Evolutionary conservation across 2,329 filamentous ascomycete species (phyloP).

Genomic region (Sphaerostilbella broomeana): DNA sequence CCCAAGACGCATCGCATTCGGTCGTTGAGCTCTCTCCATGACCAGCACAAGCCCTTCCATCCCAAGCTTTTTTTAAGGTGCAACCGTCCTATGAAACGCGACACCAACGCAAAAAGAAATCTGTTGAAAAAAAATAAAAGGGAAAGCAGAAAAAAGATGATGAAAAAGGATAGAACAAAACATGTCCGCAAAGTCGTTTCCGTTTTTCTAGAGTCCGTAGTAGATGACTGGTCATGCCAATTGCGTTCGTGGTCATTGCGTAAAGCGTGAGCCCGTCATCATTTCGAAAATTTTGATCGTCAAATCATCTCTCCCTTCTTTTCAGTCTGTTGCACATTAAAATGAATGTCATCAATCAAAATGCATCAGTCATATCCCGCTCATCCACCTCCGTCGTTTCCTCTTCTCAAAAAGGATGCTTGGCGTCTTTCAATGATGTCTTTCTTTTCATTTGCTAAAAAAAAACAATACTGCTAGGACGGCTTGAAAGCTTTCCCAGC

Average conservation of each 20-base stretch:
- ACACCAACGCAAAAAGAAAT: conserved; percentile 6
- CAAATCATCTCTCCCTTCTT: conserved; percentile 13
- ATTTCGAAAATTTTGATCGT: conserved; percentile 11
- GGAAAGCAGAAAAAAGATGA: neutral
- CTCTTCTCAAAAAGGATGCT: conserved; percentile 1
- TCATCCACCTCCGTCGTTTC: conserved; percentile 2
- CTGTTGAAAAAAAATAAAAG: too few species aligned
- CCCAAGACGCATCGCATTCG: neutral
- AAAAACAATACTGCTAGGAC: neutral
- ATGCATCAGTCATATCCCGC: conserved; percentile 5
- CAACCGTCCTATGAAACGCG: conserved; percentile 6
- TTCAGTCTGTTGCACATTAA: conserved; percentile 10
- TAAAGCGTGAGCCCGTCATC: conserved; percentile 12
- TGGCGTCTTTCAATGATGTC: too few species aligned
- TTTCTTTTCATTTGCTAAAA: too few species aligned
- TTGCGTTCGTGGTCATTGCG: neutral
- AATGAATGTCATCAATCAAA: conserved; percentile 6
- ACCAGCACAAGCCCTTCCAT: conserved; percentile 2
- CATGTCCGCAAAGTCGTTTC: neutral
- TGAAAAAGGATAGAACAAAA: conserved; percentile 5
- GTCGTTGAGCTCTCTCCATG: neutral
- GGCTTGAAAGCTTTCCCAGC: conserved; percentile 1
- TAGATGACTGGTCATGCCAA: conserved; percentile 8
- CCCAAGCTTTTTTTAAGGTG: conserved; percentile 6
- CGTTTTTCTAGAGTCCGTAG: conserved; percentile 5